Evolutionary conservation across 1,284 basidiomycete species (phyloP).

Genomic region (Pholiota adiposa): DNA sequence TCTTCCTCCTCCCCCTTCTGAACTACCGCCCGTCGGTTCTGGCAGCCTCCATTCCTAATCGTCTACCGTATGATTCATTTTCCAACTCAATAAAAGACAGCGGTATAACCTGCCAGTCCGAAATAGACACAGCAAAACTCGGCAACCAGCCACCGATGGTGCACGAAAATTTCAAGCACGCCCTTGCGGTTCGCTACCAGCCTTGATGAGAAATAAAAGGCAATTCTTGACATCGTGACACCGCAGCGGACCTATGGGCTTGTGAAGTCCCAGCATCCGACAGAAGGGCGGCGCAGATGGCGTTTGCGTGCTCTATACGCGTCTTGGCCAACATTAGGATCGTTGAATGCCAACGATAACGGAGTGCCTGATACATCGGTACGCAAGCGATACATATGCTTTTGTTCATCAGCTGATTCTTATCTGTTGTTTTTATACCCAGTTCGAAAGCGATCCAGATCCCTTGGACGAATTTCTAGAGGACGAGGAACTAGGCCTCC

Average conservation of each 20-base stretch:
- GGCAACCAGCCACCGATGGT: conserved; percentile 15
- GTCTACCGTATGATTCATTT: neutral
- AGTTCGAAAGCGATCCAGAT: conserved; percentile 31
- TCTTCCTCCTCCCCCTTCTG: neutral
- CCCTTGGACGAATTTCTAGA: conserved; percentile 45
- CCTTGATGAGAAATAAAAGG: conserved; percentile 4
- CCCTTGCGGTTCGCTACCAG: conserved; percentile 26
- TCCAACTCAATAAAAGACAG: neutral
- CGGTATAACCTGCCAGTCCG: neutral
- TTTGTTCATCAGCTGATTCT: neutral
- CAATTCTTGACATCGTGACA: conserved; percentile 9
- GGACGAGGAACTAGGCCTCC: conserved; percentile 58
- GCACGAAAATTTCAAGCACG: conserved; percentile 22
- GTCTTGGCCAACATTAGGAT: conserved; percentile 38
- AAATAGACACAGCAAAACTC: neutral
- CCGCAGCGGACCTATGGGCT: conserved; percentile 34
- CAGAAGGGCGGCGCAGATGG: conserved; percentile 46
- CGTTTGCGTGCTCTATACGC: conserved; percentile 42
- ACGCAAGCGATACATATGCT: neutral
- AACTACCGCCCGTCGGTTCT: neutral
- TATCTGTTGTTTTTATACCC: neutral
- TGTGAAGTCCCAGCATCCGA: conserved; percentile 38
- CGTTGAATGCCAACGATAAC: neutral
- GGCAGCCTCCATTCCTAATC: neutral
- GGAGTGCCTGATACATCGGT: conserved; percentile 6